Base-by-base conservation (phyloP, 495 filamentous ascomycete species). In the Neurospora intermedia region DNA sequence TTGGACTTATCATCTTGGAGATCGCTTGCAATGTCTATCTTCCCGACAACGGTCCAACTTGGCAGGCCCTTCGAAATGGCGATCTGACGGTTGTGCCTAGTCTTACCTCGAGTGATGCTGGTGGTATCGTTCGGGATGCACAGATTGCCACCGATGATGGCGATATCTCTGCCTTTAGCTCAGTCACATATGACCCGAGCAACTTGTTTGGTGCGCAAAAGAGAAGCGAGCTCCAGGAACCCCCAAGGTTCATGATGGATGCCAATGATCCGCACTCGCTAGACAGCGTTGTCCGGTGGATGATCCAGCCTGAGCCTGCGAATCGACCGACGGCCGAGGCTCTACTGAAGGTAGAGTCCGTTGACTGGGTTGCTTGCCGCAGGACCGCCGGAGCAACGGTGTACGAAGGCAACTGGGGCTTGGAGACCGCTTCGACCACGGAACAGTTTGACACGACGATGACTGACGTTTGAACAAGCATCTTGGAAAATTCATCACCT, bases 321-420 rank as follows among this genome's bases (percentile, higher is more conserved):
- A 82, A 89, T 69, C 91, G 96, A 40, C 95, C 95, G 10, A 89
- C 87, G 0, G 87, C 91, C 27, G 87, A 90, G 62, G 88, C 97
- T 73, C 82, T 98, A 13, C 84, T 97, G 69, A 78, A 83, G 69
- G 85, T 86, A 3, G 88, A 88, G 46, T 91, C 92, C 23, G 85
- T 96, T 35, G 85, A 85, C 73, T 99, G 96, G 90, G 91, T 93
- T 23, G 87, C 87, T 72, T 79, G 80, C 69, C 89, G 94, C 73
- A 90, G 93, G 43, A 89, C 90, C 66, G 92, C 93, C 35, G 92
- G 93, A 39, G 96, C 96, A 31, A 96, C 92, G 11, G 89, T 98
- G 70, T 98, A 90, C 74, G 96, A 99, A 83, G 96, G 96, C 76
- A 94, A 93, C 79, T 99, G 93, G 93, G 96, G 96, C 2, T 96